Base-by-base conservation (phyloP, 1,139 yeast species). In the Candida albicans region DNA sequence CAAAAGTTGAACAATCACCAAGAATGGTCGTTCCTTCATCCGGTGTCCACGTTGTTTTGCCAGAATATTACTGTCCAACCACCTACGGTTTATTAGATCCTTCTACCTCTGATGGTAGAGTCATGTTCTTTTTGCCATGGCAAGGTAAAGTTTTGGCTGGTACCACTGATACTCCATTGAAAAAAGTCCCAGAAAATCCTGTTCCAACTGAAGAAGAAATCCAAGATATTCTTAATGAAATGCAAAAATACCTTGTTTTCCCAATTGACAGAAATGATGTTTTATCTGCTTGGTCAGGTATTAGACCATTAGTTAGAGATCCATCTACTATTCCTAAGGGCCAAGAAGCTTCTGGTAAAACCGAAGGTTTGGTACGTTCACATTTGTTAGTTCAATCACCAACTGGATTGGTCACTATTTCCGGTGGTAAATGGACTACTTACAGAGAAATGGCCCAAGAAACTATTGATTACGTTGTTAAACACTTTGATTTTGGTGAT, bases 371-470 rank as follows among this genome's bases (percentile, higher is more conserved):
- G 52, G 98, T 91, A 42, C 84, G 98, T 70, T 87, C 89, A 55
- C 98, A 91, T 67, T 75, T 91, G 61, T 78, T 91, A 48, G 78
- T 86, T 56, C 77, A 81, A 37, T 80, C 95, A 18, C 44, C 45
- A 37, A 80, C 75, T 47, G 95, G 93, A 22, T 77, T 91, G 55
- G 75, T 91, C 41, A 91, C 98, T 40, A 87, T 91, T 56, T 86
- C 96, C 26, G 98, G 98, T 59, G 98, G 98, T 66, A 91, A 91
- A 70, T 91, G 98, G 98, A 91, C 98, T 45, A 91, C 98, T 34
- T 91, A 90, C 73, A 81, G 98, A 71, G 96, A 89, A 71, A 91
- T 91, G 98, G 96, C 98, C 31, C 84, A 90, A 70, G 96, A 91
- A 70, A 88, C 96, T 39, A 84, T 91, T 41, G 86, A 88, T 65